phyloP scores from a whole-genome alignment of 495 filamentous ascomycete species.

The Penicilliopsis zonata region DNA sequence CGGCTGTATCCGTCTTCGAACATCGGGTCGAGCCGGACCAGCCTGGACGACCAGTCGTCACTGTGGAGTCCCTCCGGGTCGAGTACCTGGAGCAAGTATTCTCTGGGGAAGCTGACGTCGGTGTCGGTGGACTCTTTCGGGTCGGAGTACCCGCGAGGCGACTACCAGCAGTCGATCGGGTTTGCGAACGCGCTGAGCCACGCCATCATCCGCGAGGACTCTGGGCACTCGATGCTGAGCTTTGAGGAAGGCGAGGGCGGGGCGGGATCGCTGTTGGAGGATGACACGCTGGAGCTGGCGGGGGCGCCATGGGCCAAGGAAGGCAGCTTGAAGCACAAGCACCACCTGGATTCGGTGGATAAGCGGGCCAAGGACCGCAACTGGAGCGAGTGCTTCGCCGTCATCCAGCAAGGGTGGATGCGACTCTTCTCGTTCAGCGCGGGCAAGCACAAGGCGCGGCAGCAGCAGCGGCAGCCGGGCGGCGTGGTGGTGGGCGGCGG shows the following conservation, averaged over 20 bases:
- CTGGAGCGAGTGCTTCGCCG: slow-evolving; percentile 95
- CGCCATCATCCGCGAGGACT: slow-evolving; percentile 91
- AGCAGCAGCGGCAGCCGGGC: slow-evolving; percentile 41
- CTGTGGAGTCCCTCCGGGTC: slow-evolving; percentile 84
- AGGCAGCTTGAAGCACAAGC: slow-evolving; percentile 90
- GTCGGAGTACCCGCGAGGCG: slow-evolving; percentile 64
- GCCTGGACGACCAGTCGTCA: slow-evolving; percentile 81
- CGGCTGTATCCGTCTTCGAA: slow-evolving; percentile 67
- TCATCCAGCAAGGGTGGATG: slow-evolving; percentile 93
- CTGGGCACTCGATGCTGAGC: slow-evolving; percentile 39
- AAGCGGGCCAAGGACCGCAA: slow-evolving; percentile 86
- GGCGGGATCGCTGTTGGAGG: slow-evolving; percentile 72
- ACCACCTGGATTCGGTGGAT: slow-evolving; percentile 79
- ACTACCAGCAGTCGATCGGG: slow-evolving; percentile 92
- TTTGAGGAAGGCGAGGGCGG: slow-evolving; percentile 40
- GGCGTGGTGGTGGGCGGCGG: slow-evolving; percentile 78
- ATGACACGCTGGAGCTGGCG: slow-evolving; percentile 78
- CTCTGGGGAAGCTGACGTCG: slow-evolving; percentile 75
- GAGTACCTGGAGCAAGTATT: slow-evolving; percentile 92
- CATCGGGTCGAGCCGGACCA: slow-evolving; percentile 85
- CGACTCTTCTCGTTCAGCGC: slow-evolving; percentile 85
- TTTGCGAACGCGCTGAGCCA: slow-evolving; percentile 96
- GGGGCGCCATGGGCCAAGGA: slow-evolving; percentile 98
- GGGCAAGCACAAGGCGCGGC: slow-evolving; percentile 57
- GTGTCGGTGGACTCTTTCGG: slow-evolving; percentile 83